These are phyloP conservation scores for Orbilia javanica DNA, from an alignment of 2,329 filamentous ascomycete species.

Conservation along the genomic window DNA sequence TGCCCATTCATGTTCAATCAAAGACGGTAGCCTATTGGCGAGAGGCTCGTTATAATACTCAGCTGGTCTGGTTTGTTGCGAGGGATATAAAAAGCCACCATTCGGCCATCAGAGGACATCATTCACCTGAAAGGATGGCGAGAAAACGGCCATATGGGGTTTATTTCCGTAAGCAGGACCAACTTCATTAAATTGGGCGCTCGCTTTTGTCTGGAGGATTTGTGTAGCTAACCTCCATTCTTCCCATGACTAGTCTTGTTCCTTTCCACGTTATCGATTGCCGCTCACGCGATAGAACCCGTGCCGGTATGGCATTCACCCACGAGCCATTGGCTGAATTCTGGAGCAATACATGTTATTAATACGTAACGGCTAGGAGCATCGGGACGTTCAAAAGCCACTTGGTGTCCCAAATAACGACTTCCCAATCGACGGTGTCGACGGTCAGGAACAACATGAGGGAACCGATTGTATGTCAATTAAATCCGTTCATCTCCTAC, in stretches of 20 bases:
- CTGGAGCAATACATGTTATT: neutral
- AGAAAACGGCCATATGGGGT: constrained; percentile 43
- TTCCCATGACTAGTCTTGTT: constrained; percentile 30
- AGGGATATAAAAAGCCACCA: neutral
- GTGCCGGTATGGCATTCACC: constrained; percentile 28
- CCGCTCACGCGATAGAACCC: constrained; percentile 50
- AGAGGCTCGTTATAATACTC: constrained; percentile 13
- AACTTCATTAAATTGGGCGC: neutral
- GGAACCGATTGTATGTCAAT: constrained; percentile 17
- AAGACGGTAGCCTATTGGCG: constrained; percentile 50
- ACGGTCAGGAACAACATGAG: neutral
- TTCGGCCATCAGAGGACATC: neutral
- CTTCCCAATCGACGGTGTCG: neutral
- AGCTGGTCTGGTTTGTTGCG: constrained; percentile 19
- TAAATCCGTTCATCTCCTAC: neutral
- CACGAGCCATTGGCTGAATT: neutral
- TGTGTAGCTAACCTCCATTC: constrained; percentile 23
- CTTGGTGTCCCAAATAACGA: constrained; percentile 16
- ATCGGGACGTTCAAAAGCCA: constrained; percentile 43
- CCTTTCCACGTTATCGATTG: constrained; percentile 51
- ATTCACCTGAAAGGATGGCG: constrained; percentile 21
- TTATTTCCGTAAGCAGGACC: no score
- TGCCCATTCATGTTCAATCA: constrained; percentile 42
- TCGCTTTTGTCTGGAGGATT: neutral
- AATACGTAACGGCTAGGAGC: constrained; percentile 28